phyloP scores from a whole-genome alignment of 2,329 filamentous ascomycete genomes.

The Fusarium nanum region DNA sequence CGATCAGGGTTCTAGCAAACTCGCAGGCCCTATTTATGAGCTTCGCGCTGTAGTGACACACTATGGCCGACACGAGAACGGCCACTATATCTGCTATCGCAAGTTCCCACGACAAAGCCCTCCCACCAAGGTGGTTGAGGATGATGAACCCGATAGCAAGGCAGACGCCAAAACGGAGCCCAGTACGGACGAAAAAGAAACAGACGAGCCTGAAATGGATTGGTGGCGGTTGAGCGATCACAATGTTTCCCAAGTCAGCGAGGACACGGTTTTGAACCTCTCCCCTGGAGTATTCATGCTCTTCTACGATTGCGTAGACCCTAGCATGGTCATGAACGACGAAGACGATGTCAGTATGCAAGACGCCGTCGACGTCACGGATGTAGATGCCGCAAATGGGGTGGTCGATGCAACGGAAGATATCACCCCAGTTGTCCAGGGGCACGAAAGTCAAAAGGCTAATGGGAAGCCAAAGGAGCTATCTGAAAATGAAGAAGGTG shows the following conservation, averaged over 20 bases:
- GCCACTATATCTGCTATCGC: constrained; percentile 93
- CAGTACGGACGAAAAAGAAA: constrained; percentile 9
- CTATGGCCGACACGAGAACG: constrained; percentile 91
- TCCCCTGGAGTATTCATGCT: constrained; percentile 90
- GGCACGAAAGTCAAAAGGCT: constrained; percentile 13
- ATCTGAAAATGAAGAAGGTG: constrained; percentile 15
- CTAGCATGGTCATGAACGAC: constrained; percentile 58
- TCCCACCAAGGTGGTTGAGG: constrained; percentile 11
- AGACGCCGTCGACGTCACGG: constrained; percentile 36
- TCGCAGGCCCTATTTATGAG: constrained; percentile 74
- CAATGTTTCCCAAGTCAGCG: constrained; percentile 78
- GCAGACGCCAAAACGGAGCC: neutral
- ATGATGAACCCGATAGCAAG: constrained; percentile 32
- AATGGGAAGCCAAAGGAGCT: constrained; percentile 20
- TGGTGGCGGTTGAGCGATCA: constrained; percentile 97
- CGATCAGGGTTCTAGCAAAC: constrained; percentile 60
- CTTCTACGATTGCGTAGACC: constrained; percentile 85
- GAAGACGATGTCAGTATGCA: constrained; percentile 43
- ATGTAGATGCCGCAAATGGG: constrained; percentile 13
- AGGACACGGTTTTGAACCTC: constrained; percentile 78
- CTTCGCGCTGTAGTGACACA: constrained; percentile 89
- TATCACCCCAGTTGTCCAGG: constrained; percentile 15
- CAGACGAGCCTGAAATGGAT: constrained; percentile 57
- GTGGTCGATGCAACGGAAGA: constrained; percentile 1
- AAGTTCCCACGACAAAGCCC: constrained; percentile 65